Base-by-base conservation (phyloP, 257 asterid genomes). In the Asclepias syriaca region DNA sequence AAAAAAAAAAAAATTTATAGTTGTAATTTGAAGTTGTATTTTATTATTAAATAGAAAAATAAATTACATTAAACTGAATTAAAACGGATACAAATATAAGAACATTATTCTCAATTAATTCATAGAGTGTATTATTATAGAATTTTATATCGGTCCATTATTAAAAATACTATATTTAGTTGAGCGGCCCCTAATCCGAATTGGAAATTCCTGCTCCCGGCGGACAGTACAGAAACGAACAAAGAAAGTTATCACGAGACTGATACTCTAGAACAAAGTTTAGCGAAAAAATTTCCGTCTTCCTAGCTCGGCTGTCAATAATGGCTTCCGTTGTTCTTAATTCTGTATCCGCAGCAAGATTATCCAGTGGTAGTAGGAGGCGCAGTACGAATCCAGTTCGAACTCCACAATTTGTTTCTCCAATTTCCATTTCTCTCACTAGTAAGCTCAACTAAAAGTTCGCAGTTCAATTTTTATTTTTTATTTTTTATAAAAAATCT, bases 301-400 rank as follows among this genome's bases (percentile, higher is more conserved):
- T 40, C 14, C 32, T 4, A 19, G 56, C 70, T 32, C n/a, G 43
- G 8, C 34, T 16, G 43, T 60, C 87, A 64, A 93, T 93, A 64
- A 93, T 93, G 97, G 89, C 94, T 64, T 82, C 92, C 56, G 60
- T 56, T 16, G 60, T 89, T 10, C 76, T 89, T 59, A 82, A 87
- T 82, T 68, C 84, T 32, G 71, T 71, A 51, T 78, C 78, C 77
- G 81, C 87, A 37, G 45, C 78, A 0, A 78, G 80, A 78, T 71
- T 88, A 63, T 82, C 89, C 68, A 65, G 68, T 55, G 65, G 75
- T 22, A 81, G 50, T 7, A 69, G 82, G 22, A 64, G 53, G 66
- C 53, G 75, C 54, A 29, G 27, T 3, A 40, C 76, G 66, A 79
- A 32, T 74, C 83, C 80, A 2, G 77, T 76, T 70, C 84, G 73